Conservation (phyloP, 306 rosid genomes). For the Medicago truncatula region MtrunA17r5.0-ANR NC_053042.1:38135001-38135500, state of each 20-base stretch:
- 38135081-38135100: constrained; percentile 73
- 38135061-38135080: constrained; percentile 88
- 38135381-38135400: too few relatives aligned
- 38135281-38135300: constrained; percentile 80
- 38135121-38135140: background rate
- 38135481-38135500: too few relatives aligned
- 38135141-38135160: background rate
- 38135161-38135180: background rate
- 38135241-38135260: constrained; percentile 81
- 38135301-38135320: constrained; percentile 92
- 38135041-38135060: constrained; percentile 72
- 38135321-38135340: constrained; percentile 39
- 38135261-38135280: constrained; percentile 76
- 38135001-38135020: constrained; percentile 80
- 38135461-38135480: too few relatives aligned
- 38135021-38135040: constrained; percentile 68
- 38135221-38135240: constrained; percentile 57
- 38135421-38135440: too few relatives aligned
- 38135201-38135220: constrained; percentile 31
- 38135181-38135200: constrained; percentile 15
- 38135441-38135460: too few relatives aligned
- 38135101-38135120: constrained; percentile 2
- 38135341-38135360: background rate
- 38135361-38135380: too few relatives aligned
- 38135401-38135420: too few relatives aligned